Conservation (phyloP, 1,284 basidiomycete species). For the Sporisorium sorghi region DNA sequence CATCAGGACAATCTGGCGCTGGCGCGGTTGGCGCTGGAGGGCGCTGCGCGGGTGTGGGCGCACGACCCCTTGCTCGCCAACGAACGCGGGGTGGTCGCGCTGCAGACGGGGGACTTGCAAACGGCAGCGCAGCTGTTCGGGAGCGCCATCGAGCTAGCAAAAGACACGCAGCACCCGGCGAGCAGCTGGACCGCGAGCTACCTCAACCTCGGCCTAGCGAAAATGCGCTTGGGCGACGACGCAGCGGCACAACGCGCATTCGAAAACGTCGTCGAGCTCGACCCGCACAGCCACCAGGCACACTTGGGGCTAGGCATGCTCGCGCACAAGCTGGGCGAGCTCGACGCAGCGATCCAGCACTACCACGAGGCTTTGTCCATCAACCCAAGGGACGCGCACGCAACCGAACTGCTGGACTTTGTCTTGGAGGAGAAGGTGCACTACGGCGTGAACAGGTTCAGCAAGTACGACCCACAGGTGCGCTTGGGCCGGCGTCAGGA, state of each 20-base stretch:
- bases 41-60: slow-evolving; percentile 82
- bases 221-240: slow-evolving; percentile 35
- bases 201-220: slow-evolving; percentile 71
- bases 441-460: slow-evolving; percentile 27
- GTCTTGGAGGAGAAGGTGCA: slow-evolving; percentile 54
- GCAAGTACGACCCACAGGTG: slow-evolving; percentile 20
- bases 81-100: slow-evolving; percentile 92
- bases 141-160: slow-evolving; percentile 73
- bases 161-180: slow-evolving; percentile 83
- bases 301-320: slow-evolving; percentile 61
- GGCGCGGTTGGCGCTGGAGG: slow-evolving; percentile 87
- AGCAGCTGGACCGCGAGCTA: slow-evolving; percentile 86
- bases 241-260: slow-evolving; percentile 45
- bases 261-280: slow-evolving; percentile 54
- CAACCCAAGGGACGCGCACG: slow-evolving; percentile 49
- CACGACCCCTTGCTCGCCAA: slow-evolving; percentile 90
- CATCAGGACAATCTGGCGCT: slow-evolving; percentile 84
- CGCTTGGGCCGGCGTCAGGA: neutral
- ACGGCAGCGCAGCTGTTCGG: slow-evolving; percentile 73
- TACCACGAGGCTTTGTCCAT: slow-evolving; percentile 60
- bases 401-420: slow-evolving; percentile 55
- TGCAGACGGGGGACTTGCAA: slow-evolving; percentile 81
- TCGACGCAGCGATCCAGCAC: slow-evolving; percentile 59
- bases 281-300: slow-evolving; percentile 58
- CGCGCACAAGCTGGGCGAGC: slow-evolving; percentile 50